A percentile compares a stretch with the other conserved stretches of the same genome.
These are phyloP conservation scores for Tephrocybe sp. DNA, from an alignment of 768 basidiomycete genomes.

Conservation along the genomic window DNA sequence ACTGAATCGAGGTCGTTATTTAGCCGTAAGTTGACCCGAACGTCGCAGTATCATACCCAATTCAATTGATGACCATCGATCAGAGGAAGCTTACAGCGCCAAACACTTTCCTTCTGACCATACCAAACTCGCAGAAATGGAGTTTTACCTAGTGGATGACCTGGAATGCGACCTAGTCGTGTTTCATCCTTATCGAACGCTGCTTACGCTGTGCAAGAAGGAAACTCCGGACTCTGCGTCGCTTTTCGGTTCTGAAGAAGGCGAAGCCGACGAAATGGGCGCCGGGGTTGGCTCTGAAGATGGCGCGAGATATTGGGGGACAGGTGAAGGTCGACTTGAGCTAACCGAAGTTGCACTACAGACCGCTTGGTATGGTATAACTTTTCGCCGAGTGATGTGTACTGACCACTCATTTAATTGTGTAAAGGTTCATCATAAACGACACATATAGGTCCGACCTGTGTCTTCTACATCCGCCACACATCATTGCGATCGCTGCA, in stretches of 20 bases:
- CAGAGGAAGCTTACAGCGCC: conserved; percentile 68
- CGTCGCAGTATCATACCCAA: not conserved
- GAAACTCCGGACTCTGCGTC: conserved; percentile 42
- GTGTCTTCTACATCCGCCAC: conserved; percentile 93
- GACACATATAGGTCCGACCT: conserved; percentile 94
- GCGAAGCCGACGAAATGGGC: conserved; percentile 59
- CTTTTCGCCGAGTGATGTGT: not conserved
- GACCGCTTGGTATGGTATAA: conserved; percentile 75
- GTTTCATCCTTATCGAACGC: conserved; percentile 93
- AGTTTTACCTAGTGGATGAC: conserved; percentile 97
- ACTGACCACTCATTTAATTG: not conserved
- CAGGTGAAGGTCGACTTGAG: conserved; percentile 76
- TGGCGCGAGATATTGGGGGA: conserved; percentile 76
- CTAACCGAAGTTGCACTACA: conserved; percentile 78
- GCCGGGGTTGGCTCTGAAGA: conserved; percentile 46
- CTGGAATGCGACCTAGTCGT: conserved; percentile 92
- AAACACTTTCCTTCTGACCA: conserved; percentile 87
- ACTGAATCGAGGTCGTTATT: conserved; percentile 80
- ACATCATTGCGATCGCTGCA: conserved; percentile 89
- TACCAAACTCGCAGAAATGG: conserved; percentile 95
- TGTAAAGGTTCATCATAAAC: conserved; percentile 90
- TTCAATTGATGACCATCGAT: not conserved
- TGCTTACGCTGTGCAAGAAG: conserved; percentile 73
- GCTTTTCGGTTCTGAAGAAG: conserved; percentile 41
- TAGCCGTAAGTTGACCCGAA: conserved; percentile 48